Percentiles rank a stretch among this genome's conserved stretches.
Evolutionary conservation across 257 asterid genomes (phyloP).

Genomic region (Solanum rostratum): DNA sequence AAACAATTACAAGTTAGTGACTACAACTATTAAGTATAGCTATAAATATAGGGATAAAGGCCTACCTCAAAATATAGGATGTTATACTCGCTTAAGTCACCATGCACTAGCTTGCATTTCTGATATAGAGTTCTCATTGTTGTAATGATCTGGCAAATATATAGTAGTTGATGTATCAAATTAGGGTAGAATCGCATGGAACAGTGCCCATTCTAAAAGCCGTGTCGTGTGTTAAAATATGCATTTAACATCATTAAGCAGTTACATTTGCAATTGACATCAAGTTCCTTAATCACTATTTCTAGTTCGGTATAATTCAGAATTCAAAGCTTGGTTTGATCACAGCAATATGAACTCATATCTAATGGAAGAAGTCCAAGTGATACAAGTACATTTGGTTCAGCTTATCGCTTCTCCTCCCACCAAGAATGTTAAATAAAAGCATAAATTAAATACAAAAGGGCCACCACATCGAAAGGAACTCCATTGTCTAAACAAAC

Average conservation of each 20-base stretch:
- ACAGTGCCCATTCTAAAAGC: background rate
- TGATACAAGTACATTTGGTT: background rate
- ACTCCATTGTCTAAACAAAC: background rate
- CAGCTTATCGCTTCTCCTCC: background rate
- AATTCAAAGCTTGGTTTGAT: background rate
- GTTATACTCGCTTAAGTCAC: conserved; percentile 92
- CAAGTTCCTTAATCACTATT: background rate
- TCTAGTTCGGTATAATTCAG: background rate
- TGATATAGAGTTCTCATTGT: conserved; percentile 76
- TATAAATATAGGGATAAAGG: background rate
- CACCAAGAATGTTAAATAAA: background rate
- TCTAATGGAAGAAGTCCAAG: background rate
- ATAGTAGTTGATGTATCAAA: background rate
- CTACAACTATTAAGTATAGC: background rate
- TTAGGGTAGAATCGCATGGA: background rate
- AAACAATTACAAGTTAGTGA: background rate
- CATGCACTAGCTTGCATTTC: conserved; percentile 95
- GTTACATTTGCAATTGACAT: background rate
- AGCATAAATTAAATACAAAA: background rate
- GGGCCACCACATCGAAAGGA: background rate
- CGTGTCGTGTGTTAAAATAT: background rate
- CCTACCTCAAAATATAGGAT: conserved; percentile 77
- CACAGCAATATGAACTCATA: background rate
- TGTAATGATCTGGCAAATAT: conserved; percentile 46
- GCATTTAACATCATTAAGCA: background rate